A percentile compares a stretch with the other conserved stretches of the same genome.
phyloP scores from a whole-genome alignment of 805 yeast genomes.

The Torulaspora delbrueckii region DNA sequence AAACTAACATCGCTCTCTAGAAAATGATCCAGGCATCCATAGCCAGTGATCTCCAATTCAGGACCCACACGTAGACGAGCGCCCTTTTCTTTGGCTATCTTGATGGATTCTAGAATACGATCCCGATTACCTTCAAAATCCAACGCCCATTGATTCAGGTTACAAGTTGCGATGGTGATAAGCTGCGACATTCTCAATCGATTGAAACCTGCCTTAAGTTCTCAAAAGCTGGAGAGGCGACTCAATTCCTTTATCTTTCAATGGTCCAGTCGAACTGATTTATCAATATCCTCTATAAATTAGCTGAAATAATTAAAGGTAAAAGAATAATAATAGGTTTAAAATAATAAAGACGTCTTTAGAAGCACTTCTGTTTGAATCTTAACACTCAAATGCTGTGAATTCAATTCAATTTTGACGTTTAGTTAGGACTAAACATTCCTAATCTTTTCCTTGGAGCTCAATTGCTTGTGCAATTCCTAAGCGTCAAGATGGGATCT shows the following conservation, averaged over 20 bases:
- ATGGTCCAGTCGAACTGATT: not conserved
- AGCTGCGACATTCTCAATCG: constrained; percentile 64
- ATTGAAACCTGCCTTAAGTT: not conserved
- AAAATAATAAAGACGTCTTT: no score
- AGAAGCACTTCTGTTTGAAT: no score
- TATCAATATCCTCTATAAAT: not conserved
- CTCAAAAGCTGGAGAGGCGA: no score
- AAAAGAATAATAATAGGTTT: no score
- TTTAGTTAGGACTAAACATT: no score
- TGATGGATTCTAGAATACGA: constrained; percentile 77
- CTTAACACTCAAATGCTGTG: no score
- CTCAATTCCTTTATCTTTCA: not conserved
- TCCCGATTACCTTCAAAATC: constrained; percentile 97
- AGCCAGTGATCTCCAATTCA: constrained; percentile 90
- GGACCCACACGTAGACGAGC: constrained; percentile 93
- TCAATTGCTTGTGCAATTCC: no score
- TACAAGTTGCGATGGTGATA: constrained; percentile 88
- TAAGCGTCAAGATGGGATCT: no score
- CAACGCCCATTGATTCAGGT: constrained; percentile 96
- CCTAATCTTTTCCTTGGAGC: no score
- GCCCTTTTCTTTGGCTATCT: constrained; percentile 64
- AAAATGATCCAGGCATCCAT: constrained; percentile 92
- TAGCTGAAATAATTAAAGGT: no score
- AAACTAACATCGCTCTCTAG: constrained; percentile 81
- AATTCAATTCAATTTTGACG: no score